These are phyloP conservation scores for Sphagnum contortum DNA, from an alignment of 225 moss, liverwort and hornwort species.

Conservation along the genomic window DNA sequence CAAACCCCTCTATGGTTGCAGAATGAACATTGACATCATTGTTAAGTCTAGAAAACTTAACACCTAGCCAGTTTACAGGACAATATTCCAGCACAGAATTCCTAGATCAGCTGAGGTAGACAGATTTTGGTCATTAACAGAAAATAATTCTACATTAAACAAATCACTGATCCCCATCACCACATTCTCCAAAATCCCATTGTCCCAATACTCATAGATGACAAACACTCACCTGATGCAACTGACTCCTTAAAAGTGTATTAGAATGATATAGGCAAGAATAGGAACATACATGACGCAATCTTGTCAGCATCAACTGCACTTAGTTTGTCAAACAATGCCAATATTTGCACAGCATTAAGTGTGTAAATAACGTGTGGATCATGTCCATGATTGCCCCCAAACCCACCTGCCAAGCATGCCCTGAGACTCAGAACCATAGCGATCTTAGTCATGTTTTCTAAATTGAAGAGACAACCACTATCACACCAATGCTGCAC, in stretches of 20 bases:
- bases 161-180: not conserved
- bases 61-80: not conserved
- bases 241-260: not conserved
- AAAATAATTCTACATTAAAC: not conserved
- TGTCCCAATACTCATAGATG: no score
- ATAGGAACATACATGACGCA: constrained; percentile 53
- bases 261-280: not conserved
- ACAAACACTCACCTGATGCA: not conserved
- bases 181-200: no score
- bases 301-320: constrained; percentile 59
- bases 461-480: no score
- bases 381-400: constrained; percentile 68
- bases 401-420: constrained; percentile 53
- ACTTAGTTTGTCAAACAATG: constrained; percentile 35
- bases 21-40: no score
- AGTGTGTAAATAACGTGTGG: constrained; percentile 74
- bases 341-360: constrained; percentile 59
- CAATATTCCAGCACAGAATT: not conserved
- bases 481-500: no score
- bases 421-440: not conserved
- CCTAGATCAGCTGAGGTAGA: not conserved
- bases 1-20: not conserved
- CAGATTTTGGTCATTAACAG: not conserved
- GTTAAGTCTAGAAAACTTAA: not conserved
- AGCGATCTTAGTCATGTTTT: not conserved